Evolutionary conservation across 352 stramenopile species (phyloP).

Genomic region (Phytophthora rubi): DNA sequence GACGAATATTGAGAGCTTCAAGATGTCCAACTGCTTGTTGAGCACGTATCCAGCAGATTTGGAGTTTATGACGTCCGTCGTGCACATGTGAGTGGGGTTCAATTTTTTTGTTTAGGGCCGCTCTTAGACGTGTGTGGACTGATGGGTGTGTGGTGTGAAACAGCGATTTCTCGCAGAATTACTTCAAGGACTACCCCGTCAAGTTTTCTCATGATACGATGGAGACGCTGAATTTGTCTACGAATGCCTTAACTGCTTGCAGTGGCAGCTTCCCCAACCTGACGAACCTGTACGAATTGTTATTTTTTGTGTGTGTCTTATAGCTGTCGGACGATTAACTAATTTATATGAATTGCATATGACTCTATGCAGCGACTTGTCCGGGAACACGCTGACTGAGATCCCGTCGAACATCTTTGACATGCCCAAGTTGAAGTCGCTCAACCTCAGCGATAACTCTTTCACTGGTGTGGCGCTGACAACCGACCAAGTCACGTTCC

Average conservation of each 20-base stretch:
- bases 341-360: not conserved
- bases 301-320: not conserved
- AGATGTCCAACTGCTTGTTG: conserved; percentile 61
- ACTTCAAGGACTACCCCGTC: conserved; percentile 55
- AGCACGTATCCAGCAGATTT: conserved; percentile 61
- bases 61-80: conserved; percentile 50
- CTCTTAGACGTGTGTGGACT: not conserved
- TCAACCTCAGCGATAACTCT: conserved; percentile 57
- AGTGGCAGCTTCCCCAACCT: conserved; percentile 56
- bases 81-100: conserved; percentile 51
- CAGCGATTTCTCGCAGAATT: conserved; percentile 71
- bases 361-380: conserved; percentile 48
- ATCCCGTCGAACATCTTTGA: conserved; percentile 54
- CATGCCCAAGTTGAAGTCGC: conserved; percentile 47
- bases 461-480: conserved; percentile 53
- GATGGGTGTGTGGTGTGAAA: not conserved
- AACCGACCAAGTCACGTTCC: conserved; percentile 48
- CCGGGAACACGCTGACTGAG: conserved; percentile 51
- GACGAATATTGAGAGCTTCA: conserved; percentile 51
- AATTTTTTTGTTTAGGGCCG: not conserved
- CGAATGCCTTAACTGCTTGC: conserved; percentile 56
- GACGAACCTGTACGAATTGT: conserved; percentile 50
- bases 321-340: not conserved
- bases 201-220: conserved; percentile 57
- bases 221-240: conserved; percentile 59